Evolutionary conservation across 805 yeast species (phyloP), one percentile per base, ranked within the genome.

Genomic region (Starmerella lactis-condensi): DNA sequence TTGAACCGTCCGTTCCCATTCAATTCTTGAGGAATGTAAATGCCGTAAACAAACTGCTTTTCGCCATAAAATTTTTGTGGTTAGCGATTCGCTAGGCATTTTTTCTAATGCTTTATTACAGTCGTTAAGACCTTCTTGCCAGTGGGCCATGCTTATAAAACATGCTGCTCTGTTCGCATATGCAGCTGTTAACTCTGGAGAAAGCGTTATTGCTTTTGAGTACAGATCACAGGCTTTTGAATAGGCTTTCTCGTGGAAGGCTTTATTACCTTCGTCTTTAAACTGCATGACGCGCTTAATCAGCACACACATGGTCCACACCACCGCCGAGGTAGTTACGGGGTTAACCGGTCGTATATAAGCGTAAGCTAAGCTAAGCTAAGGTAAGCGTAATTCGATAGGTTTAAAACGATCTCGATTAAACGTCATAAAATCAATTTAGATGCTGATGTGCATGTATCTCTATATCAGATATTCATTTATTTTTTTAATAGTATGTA

Each of bases 141-240:
- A 45, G 4, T 28, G 9, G 5, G 20, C 27, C 6, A 45, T 28
- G 17, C 41, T 38, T 28, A 45, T 33, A 22, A 22, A 25, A 30
- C 46, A 41, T 12, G 48, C 48, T 1, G 48, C 47, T 4, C 46
- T 35, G 33, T 45, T 45, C 13, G 47, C 38, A 4, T 24, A 26
- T 13, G 47, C 46, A 6, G 43, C 41, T 4, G 28, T 28, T 14
- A 39, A 16, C 3, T 17, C 24, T 4, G 44, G 43, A 15, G 36
- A 42, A 7, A 11, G 29, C 5, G 17, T 30, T 3, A 45, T 29
- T 8, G 50, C 47, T 26, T 24, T 22, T 4, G 45, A 22, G 35
- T 41, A 43, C 22, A 35, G 18, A 9, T 24, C 16, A 3, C 29
- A 29, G 8, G 47, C 47, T 17, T 23, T 25, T 22, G 26, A 20